Evolutionary conservation across 2,329 filamentous ascomycete genomes (phyloP).

Genomic region (Metarhizium humberi): DNA sequence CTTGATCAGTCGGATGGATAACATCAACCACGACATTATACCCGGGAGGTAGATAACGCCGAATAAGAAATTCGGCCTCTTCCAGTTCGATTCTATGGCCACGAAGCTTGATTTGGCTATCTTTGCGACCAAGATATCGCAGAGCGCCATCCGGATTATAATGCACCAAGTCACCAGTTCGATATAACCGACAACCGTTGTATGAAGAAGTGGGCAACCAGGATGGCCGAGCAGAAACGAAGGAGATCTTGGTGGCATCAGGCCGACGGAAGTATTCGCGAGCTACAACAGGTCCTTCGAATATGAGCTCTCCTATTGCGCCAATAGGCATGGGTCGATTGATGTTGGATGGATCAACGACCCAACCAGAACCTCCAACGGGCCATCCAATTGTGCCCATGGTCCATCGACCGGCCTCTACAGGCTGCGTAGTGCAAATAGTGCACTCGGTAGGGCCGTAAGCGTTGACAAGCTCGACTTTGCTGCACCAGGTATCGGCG

Average conservation of each 20-base stretch:
- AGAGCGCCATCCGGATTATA: not conserved
- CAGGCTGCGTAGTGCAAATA: not conserved
- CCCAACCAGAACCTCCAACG: conserved; percentile 3
- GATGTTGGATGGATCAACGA: conserved; percentile 4
- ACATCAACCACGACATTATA: too few species aligned
- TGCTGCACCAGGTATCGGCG: not conserved
- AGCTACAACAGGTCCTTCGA: conserved; percentile 8
- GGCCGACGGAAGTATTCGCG: conserved; percentile 4
- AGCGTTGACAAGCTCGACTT: not conserved
- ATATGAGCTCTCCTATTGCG: conserved; percentile 8
- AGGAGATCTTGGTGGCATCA: not conserved
- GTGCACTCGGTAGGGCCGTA: not conserved
- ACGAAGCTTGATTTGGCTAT: not conserved
- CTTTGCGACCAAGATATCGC: not conserved
- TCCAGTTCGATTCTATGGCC: not conserved
- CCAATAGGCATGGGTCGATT: conserved; percentile 4
- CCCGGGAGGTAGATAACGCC: too few species aligned
- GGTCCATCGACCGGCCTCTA: not conserved
- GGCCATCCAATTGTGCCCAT: conserved; percentile 1
- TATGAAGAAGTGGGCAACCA: too few species aligned
- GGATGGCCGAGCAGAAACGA: not conserved
- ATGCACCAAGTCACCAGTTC: too few species aligned
- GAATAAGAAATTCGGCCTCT: not conserved
- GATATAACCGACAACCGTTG: too few species aligned
- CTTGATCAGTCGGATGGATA: too few species aligned